phyloP scores from a whole-genome alignment of 1,284 basidiomycete species.

The Erythrobasidium hasegawianum region DNA sequence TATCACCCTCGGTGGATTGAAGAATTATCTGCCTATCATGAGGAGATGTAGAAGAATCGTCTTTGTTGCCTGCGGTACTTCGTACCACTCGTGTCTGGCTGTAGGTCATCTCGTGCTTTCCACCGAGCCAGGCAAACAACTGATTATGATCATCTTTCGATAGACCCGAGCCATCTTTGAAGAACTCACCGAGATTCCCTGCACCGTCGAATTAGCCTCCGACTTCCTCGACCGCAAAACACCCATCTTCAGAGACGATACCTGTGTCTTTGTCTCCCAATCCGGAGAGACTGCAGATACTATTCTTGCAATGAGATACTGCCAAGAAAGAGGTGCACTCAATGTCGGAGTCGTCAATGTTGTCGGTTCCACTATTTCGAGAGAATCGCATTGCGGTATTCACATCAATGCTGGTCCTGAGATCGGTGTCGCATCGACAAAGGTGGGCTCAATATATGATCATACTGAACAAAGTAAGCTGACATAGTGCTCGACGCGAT shows the following conservation, averaged over 20 bases:
- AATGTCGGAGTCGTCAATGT: constrained; percentile 98
- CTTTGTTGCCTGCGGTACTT: constrained; percentile 96
- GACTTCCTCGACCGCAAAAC: constrained; percentile 99
- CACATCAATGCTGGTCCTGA: constrained; percentile 99
- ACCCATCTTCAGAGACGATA: constrained; percentile 98
- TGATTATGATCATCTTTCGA: background rate
- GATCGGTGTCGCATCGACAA: constrained; percentile 99
- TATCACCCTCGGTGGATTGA: constrained; percentile 91
- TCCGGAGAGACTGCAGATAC: constrained; percentile 99
- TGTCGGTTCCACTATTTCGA: constrained; percentile 92
- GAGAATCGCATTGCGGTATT: constrained; percentile 98
- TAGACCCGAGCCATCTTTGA: constrained; percentile 95
- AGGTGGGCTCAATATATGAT: constrained; percentile 58
- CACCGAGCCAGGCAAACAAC: background rate
- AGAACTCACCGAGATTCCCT: constrained; percentile 97
- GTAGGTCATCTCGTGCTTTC: constrained; percentile 44
- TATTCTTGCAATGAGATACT: constrained; percentile 93
- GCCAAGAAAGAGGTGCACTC: constrained; percentile 90
- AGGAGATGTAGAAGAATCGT: constrained; percentile 90
- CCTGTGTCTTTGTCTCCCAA: constrained; percentile 94
- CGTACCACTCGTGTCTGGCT: constrained; percentile 94
- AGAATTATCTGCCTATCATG: constrained; percentile 92
- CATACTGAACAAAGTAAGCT: constrained; percentile 12
- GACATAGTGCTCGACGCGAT: constrained; percentile 31
- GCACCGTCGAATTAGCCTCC: constrained; percentile 93